A percentile compares a stretch with the other conserved stretches of the same genome.
Conservation (phyloP, 2,329 filamentous ascomycete species). For the Macrophomina pseudophaseolina region DNA sequence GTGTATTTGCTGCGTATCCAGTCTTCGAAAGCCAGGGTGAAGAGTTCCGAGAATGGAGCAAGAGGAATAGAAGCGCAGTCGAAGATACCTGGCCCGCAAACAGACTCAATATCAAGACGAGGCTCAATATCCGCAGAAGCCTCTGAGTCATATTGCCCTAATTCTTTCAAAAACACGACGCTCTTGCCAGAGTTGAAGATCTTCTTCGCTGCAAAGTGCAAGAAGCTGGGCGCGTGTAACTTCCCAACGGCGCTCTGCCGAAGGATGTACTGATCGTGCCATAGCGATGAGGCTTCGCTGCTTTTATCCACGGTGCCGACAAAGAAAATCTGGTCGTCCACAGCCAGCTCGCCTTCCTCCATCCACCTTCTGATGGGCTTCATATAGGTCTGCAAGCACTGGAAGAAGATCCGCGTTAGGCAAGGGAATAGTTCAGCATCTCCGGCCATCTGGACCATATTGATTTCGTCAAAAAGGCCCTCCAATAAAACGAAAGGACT, state of each 20-base stretch:
- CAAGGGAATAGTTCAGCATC: conserved; percentile 66
- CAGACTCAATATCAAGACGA: conserved; percentile 60
- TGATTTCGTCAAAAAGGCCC: conserved; percentile 73
- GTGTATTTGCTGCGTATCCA: conserved; percentile 80
- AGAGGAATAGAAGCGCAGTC: conserved; percentile 48
- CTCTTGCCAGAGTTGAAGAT: conserved; percentile 91
- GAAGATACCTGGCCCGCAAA: conserved; percentile 53
- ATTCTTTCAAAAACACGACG: conserved; percentile 77
- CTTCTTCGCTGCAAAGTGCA: conserved; percentile 69
- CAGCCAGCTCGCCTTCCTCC: conserved; percentile 72
- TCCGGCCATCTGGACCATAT: conserved; percentile 71
- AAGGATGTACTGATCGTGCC: conserved; percentile 76
- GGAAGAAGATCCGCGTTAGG: conserved; percentile 73
- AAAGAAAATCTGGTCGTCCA: conserved; percentile 75
- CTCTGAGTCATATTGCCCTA: conserved; percentile 43
- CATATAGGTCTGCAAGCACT: conserved; percentile 82
- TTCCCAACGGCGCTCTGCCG: conserved; percentile 63
- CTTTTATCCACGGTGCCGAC: conserved; percentile 64
- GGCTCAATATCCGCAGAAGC: conserved; percentile 45
- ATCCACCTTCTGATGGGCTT: conserved; percentile 84
- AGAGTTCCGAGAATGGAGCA: conserved; percentile 75
- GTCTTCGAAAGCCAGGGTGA: conserved; percentile 71
- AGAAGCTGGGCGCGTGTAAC: conserved; percentile 74
- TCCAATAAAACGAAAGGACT: conserved; percentile 77
- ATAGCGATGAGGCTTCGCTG: conserved; percentile 69